Evolutionary conservation across 2,329 filamentous ascomycete genomes (phyloP).

Genomic region (Xylariaceae sp.): DNA sequence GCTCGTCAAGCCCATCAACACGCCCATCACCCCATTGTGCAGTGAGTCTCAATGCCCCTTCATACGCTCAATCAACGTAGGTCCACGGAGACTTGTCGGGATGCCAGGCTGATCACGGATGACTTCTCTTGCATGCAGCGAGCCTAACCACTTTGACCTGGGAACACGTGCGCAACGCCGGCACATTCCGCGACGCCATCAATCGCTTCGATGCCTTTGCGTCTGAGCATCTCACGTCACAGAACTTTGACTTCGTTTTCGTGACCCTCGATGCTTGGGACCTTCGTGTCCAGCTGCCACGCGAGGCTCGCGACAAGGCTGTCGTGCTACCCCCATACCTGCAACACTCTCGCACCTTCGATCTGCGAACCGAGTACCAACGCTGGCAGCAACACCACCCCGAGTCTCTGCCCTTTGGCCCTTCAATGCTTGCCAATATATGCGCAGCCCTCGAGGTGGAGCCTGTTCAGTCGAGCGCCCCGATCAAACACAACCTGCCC

Average conservation of each 20-base stretch:
- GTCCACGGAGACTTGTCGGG: background rate
- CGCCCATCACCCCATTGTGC: constrained; percentile 95
- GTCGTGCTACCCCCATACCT: constrained; percentile 94
- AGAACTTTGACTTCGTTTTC: constrained; percentile 95
- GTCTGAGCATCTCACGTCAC: constrained; percentile 80
- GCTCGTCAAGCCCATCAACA: constrained; percentile 97
- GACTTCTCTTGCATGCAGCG: constrained; percentile 48
- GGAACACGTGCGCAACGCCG: constrained; percentile 97
- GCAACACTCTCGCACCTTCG: constrained; percentile 95
- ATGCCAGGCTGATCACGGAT: constrained; percentile 13
- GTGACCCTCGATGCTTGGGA: constrained; percentile 99
- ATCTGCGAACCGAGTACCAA: constrained; percentile 95
- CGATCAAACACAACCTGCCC: constrained; percentile 97
- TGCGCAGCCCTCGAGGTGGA: constrained; percentile 97
- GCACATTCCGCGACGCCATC: constrained; percentile 94
- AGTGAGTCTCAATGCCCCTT: constrained; percentile 61
- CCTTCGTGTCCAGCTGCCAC: constrained; percentile 91
- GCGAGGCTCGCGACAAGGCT: constrained; percentile 96
- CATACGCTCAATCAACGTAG: constrained; percentile 6
- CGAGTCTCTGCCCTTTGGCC: constrained; percentile 92
- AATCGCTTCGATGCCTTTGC: constrained; percentile 92
- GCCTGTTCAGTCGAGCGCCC: constrained; percentile 92
- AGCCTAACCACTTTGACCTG: constrained; percentile 96
- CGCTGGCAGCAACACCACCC: constrained; percentile 98
- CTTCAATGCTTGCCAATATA: constrained; percentile 93